phyloP scores from a whole-genome alignment of 2,329 filamentous ascomycete genomes.

The Geosmithia morbida region DNA sequence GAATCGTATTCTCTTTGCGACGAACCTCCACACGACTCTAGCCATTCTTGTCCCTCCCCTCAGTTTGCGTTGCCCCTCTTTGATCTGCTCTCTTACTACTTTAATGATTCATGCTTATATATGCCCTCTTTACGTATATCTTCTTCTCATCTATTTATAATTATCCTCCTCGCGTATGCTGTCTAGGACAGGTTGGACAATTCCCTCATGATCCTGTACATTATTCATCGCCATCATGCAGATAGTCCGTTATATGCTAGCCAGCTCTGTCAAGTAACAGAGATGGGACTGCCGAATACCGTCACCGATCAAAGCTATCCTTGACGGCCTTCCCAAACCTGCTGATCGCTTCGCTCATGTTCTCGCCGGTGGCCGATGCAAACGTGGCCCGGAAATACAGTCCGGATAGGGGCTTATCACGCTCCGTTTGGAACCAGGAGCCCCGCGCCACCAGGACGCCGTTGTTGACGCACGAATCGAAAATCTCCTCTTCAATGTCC shows the following conservation, averaged over 20 bases:
- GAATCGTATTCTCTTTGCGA: not conserved
- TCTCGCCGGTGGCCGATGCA: slow-evolving; percentile 59
- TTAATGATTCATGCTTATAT: not conserved
- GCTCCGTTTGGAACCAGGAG: slow-evolving; percentile 81
- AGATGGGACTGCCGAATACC: not conserved
- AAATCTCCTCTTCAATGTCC: slow-evolving; percentile 76
- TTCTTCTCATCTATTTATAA: too few species aligned
- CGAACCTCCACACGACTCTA: too few species aligned
- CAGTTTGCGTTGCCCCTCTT: not conserved
- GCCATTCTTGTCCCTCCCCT: too few species aligned
- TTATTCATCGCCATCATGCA: not conserved
- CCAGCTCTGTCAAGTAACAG: not conserved
- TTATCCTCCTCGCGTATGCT: too few species aligned
- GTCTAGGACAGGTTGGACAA: too few species aligned
- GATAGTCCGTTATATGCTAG: not conserved
- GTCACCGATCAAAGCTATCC: slow-evolving; percentile 29
- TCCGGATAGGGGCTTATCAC: slow-evolving; percentile 39
- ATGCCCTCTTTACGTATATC: not conserved
- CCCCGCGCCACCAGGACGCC: slow-evolving; percentile 73
- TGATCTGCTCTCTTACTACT: not conserved
- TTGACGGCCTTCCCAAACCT: slow-evolving; percentile 65
- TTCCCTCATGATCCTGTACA: too few species aligned
- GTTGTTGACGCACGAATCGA: slow-evolving; percentile 58
- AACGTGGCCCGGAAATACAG: slow-evolving; percentile 87
- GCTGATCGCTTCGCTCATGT: slow-evolving; percentile 57